Base-by-base conservation (phyloP, 1,284 basidiomycete species). In the Ganoderma leucocontextum region DNA sequence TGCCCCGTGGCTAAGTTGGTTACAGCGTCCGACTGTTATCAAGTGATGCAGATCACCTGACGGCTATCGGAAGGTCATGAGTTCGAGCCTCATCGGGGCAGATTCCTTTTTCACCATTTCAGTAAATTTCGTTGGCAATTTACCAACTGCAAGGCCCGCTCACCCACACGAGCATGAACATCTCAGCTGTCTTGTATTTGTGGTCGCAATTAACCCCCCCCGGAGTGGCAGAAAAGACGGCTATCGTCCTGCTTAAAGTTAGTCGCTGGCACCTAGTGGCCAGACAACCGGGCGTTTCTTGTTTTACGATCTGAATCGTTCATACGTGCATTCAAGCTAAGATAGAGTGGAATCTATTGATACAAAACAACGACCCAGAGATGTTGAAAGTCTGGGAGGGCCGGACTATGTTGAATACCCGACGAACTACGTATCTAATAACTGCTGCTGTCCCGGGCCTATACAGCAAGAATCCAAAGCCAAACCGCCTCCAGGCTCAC, bases 1-100 rank as follows among this genome's bases (percentile, higher is more conserved):
- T 91, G 89, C 89, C 89, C 89, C 89, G 84, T 91, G 90, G 90
- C 89, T 91, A 84, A 91, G 90, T 89, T 91, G 90, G 89, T 90
- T 86, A 91, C 85, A 90, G 90, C 90, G 89, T 91, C 88, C 89
- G 90, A 91, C 89, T 91, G 89, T 91, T 91, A 88, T 35, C 10
- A 17, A 8, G 8, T 49, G 8, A 19, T 49, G 4, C 2, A 39
- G 39, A 39, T 4, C 15, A 6, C 22, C 12, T 39, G 38, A 22
- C 12, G 19, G 47, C 3, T 10, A 88, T 90, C 88, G 88, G 87
- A 89, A 89, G 88, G 87, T 89, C 88, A 85, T 84, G 88, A 89
- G 89, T 89, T 90, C 89, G 86, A 90, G 82, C 87, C 88, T 90
- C 88, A 84, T 83, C 82, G 87, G 87, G 87, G 88, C 88, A 90